Conservation (phyloP, 2,329 filamentous ascomycete species). For the Microdochium bolleyi region DNA sequence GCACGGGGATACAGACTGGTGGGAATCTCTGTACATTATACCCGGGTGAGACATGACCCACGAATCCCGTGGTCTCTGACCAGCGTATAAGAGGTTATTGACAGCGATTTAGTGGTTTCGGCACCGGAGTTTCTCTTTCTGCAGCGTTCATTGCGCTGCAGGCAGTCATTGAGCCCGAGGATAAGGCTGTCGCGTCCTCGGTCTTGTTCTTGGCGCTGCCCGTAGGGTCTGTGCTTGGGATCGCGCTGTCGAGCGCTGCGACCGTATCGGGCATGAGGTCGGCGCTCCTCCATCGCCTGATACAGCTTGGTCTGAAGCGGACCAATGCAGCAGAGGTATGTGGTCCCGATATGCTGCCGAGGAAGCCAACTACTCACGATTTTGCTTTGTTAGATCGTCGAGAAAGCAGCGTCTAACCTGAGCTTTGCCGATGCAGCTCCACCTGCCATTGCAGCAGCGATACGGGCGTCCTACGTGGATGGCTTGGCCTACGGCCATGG, state of each 20-base stretch:
- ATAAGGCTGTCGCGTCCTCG: constrained; percentile 40
- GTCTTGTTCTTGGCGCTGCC: constrained; percentile 37
- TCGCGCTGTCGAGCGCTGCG: constrained; percentile 14
- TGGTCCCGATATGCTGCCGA: no score
- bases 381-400: no score
- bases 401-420: not conserved
- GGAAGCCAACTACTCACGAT: no score
- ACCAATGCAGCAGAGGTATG: no score
- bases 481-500: not conserved
- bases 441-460: not conserved
- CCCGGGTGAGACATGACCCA: constrained; percentile 28
- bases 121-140: constrained; percentile 34
- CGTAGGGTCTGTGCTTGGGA: constrained; percentile 23
- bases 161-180: constrained; percentile 30
- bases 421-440: not conserved
- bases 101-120: constrained; percentile 33
- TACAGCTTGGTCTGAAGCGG: no score
- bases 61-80: not conserved
- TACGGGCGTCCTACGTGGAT: not conserved
- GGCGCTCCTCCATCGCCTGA: no score
- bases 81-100: not conserved
- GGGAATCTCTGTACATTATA: constrained; percentile 51
- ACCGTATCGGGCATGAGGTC: constrained; percentile 8
- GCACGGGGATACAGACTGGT: constrained; percentile 48
- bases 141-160: constrained; percentile 41